These are phyloP conservation scores for Arabidopsis thaliana DNA, from an alignment of 345 rosid species.

Conservation along the genomic window DNA sequence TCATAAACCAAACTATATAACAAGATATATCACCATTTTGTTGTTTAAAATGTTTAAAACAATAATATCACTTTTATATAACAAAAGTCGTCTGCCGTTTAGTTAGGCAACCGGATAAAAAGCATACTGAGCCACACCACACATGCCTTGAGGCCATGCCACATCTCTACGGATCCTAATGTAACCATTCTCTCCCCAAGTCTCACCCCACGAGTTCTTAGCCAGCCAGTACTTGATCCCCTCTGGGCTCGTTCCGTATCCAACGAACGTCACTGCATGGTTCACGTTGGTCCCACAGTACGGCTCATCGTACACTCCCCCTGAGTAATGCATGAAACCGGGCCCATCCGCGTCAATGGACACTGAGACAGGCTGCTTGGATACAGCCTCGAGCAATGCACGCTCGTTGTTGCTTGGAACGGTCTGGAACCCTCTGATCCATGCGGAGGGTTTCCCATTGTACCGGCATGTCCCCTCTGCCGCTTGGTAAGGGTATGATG, in stretches of 20 bases:
- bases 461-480: conserved; percentile 20
- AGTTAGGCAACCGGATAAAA: conserved; percentile 54
- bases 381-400: conserved; percentile 56
- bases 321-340: conserved; percentile 46
- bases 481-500: conserved; percentile 55
- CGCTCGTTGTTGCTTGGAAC: conserved; percentile 57
- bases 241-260: conserved; percentile 52
- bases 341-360: conserved; percentile 45
- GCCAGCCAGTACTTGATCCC: conserved; percentile 58
- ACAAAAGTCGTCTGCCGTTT: conserved; percentile 7
- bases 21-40: not conserved
- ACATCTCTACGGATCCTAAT: conserved; percentile 58
- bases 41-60: not conserved
- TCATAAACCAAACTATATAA: conserved; percentile 4
- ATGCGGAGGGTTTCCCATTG: conserved; percentile 37
- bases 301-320: conserved; percentile 53
- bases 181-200: conserved; percentile 71
- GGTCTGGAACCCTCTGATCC: conserved; percentile 52
- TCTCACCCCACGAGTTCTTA: conserved; percentile 65
- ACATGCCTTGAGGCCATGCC: conserved; percentile 46
- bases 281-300: conserved; percentile 50
- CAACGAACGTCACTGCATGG: conserved; percentile 57
- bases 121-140: conserved; percentile 62
- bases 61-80: not conserved
- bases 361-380: conserved; percentile 66